Percentiles rank a stretch among this genome's conserved stretches.
Evolutionary conservation across 306 rosid species (phyloP).

Genomic region (Cucurbita argyrosperma): DNA sequence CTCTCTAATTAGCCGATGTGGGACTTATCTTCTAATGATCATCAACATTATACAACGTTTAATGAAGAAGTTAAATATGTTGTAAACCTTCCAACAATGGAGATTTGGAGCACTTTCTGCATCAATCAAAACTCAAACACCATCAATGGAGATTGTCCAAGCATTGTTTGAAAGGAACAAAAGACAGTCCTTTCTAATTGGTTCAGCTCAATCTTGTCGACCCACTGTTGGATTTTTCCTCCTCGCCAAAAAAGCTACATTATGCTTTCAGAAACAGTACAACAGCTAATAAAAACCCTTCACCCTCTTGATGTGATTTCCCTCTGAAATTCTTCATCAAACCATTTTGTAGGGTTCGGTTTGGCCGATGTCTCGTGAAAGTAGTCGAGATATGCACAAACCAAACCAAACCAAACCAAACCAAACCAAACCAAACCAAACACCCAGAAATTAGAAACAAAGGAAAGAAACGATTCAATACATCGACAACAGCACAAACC

Average conservation of each 20-base stretch:
- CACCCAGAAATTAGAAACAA: not conserved
- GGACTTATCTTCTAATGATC: too few relatives aligned
- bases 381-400: too few relatives aligned
- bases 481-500: not conserved
- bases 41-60: not conserved
- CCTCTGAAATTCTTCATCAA: not conserved
- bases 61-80: not conserved
- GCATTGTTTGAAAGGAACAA: not conserved
- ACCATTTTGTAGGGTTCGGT: not conserved
- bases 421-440: too few relatives aligned
- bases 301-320: constrained; percentile 6
- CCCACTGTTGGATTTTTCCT: constrained; percentile 1
- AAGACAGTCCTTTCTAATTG: not conserved
- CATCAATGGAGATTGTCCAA: not conserved
- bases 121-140: not conserved
- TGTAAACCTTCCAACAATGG: not conserved
- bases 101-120: not conserved
- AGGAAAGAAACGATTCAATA: too few relatives aligned
- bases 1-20: too few relatives aligned
- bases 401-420: too few relatives aligned
- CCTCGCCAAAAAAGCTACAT: constrained; percentile 7
- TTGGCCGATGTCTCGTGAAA: too few relatives aligned
- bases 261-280: not conserved
- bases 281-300: not conserved
- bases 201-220: not conserved